A percentile compares a stretch with the other conserved stretches of the same genome.
Evolutionary conservation across 2,329 filamentous ascomycete genomes (phyloP).

Genomic region (Talaromyces sp.): DNA sequence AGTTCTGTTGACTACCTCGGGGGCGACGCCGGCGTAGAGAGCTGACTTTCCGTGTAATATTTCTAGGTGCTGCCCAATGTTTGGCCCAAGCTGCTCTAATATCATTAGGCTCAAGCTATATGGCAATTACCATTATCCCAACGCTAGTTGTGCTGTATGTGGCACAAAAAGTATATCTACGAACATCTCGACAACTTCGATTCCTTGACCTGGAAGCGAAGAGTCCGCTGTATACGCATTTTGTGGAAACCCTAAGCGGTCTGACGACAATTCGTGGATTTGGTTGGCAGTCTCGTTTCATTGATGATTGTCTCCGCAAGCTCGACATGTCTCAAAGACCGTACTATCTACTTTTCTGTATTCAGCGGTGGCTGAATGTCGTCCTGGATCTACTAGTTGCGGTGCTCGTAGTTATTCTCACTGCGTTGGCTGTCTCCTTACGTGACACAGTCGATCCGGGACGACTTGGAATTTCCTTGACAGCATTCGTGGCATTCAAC

Average conservation of each 20-base stretch:
- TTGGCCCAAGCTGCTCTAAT: slow-evolving; percentile 50
- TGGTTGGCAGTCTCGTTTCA: slow-evolving; percentile 48
- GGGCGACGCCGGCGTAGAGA: no score
- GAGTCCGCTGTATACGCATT: slow-evolving; percentile 57
- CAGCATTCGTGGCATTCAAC: no score
- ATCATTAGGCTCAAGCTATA: slow-evolving; percentile 46
- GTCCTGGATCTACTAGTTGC: slow-evolving; percentile 52
- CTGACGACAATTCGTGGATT: slow-evolving; percentile 56
- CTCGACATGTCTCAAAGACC: slow-evolving; percentile 56
- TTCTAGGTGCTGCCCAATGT: slow-evolving; percentile 28
- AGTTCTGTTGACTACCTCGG: no score
- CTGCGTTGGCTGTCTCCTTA: no score
- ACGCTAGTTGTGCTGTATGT: slow-evolving; percentile 47
- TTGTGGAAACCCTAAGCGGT: slow-evolving; percentile 55
- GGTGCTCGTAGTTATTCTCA: no score
- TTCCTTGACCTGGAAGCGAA: slow-evolving; percentile 62
- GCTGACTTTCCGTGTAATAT: no score
- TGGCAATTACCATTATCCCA: slow-evolving; percentile 51
- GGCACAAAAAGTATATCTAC: slow-evolving; percentile 57
- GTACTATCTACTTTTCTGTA: slow-evolving; percentile 55
- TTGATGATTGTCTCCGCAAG: neutral
- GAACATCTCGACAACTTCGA: slow-evolving; percentile 59
- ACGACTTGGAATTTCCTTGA: no score
- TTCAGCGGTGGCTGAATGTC: slow-evolving; percentile 58
- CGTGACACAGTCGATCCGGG: no score